Evolutionary conservation across 768 basidiomycete genomes (phyloP).

Genomic region (Mycena galericulata): DNA sequence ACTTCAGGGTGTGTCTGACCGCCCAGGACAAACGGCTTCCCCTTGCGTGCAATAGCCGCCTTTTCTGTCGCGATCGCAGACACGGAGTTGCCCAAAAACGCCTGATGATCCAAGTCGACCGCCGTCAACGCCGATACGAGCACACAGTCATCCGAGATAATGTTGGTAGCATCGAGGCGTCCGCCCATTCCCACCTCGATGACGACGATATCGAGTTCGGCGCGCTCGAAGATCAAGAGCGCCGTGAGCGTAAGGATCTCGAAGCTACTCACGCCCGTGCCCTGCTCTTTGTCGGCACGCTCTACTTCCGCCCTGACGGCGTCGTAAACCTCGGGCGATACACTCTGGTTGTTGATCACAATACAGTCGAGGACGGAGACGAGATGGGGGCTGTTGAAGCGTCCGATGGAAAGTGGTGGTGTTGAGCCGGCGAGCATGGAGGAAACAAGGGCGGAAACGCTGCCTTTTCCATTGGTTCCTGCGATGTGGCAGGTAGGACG

Average conservation of each 20-base stretch:
- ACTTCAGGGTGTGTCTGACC: slow-evolving; percentile 68
- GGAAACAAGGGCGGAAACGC: slow-evolving; percentile 84
- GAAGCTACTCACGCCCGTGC: slow-evolving; percentile 73
- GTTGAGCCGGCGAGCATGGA: slow-evolving; percentile 74
- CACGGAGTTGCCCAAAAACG: slow-evolving; percentile 85
- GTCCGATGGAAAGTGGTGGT: slow-evolving; percentile 73
- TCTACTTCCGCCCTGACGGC: slow-evolving; percentile 61
- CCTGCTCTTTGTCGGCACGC: slow-evolving; percentile 54
- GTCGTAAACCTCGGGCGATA: slow-evolving; percentile 62
- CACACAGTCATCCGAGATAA: slow-evolving; percentile 76
- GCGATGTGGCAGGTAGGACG: slow-evolving; percentile 92
- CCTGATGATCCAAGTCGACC: slow-evolving; percentile 94
- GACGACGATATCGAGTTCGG: slow-evolving; percentile 82
- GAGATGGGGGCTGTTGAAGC: slow-evolving; percentile 95
- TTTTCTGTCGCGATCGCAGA: slow-evolving; percentile 85
- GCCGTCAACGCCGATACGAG: slow-evolving; percentile 85
- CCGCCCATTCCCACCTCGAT: slow-evolving; percentile 98
- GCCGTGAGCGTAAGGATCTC: slow-evolving; percentile 90
- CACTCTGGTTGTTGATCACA: slow-evolving; percentile 67
- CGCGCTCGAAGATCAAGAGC: slow-evolving; percentile 77
- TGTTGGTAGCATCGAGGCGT: slow-evolving; percentile 91
- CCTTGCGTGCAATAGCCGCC: slow-evolving; percentile 77
- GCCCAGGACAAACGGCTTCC: slow-evolving; percentile 75
- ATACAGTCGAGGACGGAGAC: slow-evolving; percentile 83
- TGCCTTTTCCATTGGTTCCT: slow-evolving; percentile 98